Conservation (phyloP, 1,284 basidiomycete genomes). For the Irpex rosettiformis region DNA sequence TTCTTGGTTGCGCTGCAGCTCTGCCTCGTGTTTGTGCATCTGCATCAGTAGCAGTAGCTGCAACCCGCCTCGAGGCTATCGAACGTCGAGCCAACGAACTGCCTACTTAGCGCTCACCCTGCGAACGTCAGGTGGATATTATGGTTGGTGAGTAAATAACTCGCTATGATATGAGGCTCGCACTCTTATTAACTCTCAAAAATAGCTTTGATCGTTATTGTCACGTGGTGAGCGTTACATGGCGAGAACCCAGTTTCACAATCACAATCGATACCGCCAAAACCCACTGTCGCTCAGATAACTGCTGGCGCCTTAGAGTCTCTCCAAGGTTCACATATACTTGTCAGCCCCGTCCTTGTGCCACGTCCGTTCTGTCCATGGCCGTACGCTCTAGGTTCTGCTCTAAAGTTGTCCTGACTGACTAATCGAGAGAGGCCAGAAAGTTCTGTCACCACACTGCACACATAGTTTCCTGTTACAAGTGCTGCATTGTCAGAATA, state of each 20-base stretch:
- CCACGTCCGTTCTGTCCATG: not conserved
- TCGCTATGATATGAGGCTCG: not conserved
- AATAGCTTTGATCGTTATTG: not conserved
- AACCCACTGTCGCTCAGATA: not conserved
- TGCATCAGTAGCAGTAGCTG: not conserved
- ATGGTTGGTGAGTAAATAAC: not conserved
- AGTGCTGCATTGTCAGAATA: not conserved
- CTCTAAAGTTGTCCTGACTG: not conserved
- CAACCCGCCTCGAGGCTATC: constrained; percentile 10
- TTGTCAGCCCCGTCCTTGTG: not conserved
- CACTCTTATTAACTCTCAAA: not conserved
- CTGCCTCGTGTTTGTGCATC: constrained; percentile 2
- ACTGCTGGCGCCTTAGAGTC: not conserved
- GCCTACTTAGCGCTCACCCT: not conserved
- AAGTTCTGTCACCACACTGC: not conserved
- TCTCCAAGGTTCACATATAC: not conserved
- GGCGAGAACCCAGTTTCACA: not conserved
- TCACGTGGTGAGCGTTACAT: not conserved
- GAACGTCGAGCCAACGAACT: not conserved
- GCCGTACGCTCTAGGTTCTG: not conserved
- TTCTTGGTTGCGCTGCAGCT: not conserved
- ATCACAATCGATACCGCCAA: not conserved
- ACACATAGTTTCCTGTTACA: not conserved
- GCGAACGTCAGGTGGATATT: not conserved
- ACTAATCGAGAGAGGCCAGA: not conserved